Evolutionary conservation across 257 asterid genomes (phyloP).

Genomic region (Penstemon newberryi): DNA sequence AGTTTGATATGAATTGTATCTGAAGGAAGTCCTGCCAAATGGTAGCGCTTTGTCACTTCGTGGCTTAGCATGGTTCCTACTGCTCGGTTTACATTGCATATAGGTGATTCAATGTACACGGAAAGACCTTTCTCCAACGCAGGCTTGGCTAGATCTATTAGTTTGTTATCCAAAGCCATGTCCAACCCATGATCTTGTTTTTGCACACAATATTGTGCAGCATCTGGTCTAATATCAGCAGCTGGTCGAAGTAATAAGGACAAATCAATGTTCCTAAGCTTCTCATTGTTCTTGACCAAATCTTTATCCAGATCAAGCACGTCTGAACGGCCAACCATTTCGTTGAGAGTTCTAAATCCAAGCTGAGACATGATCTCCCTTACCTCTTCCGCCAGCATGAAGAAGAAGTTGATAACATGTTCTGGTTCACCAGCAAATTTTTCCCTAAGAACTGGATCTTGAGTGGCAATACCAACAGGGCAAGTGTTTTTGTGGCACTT

Average conservation of each 20-base stretch:
- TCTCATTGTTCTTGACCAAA: constrained; percentile 68
- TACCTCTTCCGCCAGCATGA: constrained; percentile 96
- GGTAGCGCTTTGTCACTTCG: constrained; percentile 83
- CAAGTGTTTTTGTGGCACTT: constrained; percentile 99
- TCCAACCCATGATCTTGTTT: constrained; percentile 97
- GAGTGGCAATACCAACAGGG: constrained; percentile 99
- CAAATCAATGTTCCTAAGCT: constrained; percentile 82
- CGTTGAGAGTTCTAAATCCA: constrained; percentile 78
- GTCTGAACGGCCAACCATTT: constrained; percentile 98
- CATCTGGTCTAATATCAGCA: constrained; percentile 95
- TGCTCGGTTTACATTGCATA: constrained; percentile 90
- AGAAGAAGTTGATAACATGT: constrained; percentile 94
- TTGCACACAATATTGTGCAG: constrained; percentile 92
- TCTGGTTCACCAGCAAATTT: constrained; percentile 98
- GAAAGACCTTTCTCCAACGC: constrained; percentile 83
- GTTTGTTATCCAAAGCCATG: constrained; percentile 88
- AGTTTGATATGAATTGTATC: constrained; percentile 91
- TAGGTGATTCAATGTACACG: constrained; percentile 79
- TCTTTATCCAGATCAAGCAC: constrained; percentile 88
- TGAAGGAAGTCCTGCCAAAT: constrained; percentile 70
- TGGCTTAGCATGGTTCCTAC: constrained; percentile 99
- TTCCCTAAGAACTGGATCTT: constrained; percentile 93
- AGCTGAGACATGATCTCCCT: constrained; percentile 92
- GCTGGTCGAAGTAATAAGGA: constrained; percentile 93
- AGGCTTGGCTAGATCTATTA: constrained; percentile 63